These are phyloP conservation scores for Sclerotinia spermophila DNA, from an alignment of 2,329 filamentous ascomycete genomes.

Conservation along the genomic window DNA sequence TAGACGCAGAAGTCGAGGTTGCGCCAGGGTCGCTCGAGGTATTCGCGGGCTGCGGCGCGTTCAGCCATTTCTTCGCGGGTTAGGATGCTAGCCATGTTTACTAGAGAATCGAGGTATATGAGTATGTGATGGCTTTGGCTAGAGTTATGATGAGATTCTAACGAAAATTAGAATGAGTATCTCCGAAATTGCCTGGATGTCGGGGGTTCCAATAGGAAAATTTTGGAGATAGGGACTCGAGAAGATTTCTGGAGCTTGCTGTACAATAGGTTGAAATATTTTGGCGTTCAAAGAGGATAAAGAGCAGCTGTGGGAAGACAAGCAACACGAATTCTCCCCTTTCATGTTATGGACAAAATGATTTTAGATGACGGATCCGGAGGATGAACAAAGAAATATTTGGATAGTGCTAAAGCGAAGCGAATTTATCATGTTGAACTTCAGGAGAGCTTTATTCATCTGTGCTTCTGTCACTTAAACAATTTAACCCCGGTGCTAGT, in stretches of 20 bases:
- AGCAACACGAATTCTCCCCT: background rate
- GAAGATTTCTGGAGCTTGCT: background rate
- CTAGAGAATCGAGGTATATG: background rate
- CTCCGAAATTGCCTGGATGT: background rate
- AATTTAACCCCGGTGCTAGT: background rate
- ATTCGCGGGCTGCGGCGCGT: background rate
- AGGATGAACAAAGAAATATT: background rate
- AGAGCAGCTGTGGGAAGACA: background rate
- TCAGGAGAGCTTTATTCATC: background rate
- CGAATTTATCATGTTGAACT: background rate
- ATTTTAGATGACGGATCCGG: slow-evolving; percentile 8
- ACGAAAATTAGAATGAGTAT: background rate
- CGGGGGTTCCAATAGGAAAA: background rate
- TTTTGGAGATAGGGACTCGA: too few species aligned
- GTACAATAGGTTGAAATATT: slow-evolving; percentile 4
- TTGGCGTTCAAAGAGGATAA: slow-evolving; percentile 1
- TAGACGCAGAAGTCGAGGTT: slow-evolving; percentile 12
- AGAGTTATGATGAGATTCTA: background rate
- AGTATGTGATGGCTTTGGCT: background rate
- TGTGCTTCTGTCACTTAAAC: background rate
- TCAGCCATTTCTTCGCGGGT: too few species aligned
- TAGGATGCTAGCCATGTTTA: background rate
- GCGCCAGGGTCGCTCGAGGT: background rate
- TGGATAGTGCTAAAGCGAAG: background rate
- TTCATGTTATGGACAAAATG: background rate